Percentiles rank a stretch among this genome's conserved stretches.
These are phyloP conservation scores for Monosporascus sp. DNA, from an alignment of 2,329 filamentous ascomycete genomes.

Conservation along the genomic window DNA sequence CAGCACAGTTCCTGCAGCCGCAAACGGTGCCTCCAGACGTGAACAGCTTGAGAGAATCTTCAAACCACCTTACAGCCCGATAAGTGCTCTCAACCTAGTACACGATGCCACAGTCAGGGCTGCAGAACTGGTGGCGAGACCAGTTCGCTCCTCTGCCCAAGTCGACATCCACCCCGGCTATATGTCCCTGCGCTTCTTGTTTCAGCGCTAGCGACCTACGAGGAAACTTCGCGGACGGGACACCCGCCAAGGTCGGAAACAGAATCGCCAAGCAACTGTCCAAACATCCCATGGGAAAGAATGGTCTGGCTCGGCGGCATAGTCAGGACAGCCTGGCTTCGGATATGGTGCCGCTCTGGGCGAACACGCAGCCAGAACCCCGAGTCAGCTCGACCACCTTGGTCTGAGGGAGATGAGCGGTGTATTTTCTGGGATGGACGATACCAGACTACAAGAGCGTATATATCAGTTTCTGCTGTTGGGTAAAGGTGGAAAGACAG, in stretches of 20 bases:
- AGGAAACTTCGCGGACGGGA: constrained; percentile 3
- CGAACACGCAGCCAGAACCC: constrained; percentile 8
- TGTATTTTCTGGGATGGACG: too few species aligned
- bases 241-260: background rate
- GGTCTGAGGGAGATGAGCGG: background rate
- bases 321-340: constrained; percentile 20
- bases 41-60: too few species aligned
- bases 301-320: constrained; percentile 5
- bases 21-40: too few species aligned
- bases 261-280: constrained; percentile 7
- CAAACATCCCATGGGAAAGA: constrained; percentile 4
- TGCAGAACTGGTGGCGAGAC: constrained; percentile 19
- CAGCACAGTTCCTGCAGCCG: too few species aligned
- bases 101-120: constrained; percentile 13
- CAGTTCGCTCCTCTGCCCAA: constrained; percentile 16
- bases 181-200: constrained; percentile 22
- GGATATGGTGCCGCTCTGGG: constrained; percentile 18
- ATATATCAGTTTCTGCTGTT: too few species aligned
- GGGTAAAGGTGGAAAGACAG: too few species aligned
- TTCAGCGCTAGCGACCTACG: constrained; percentile 12
- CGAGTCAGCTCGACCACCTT: constrained; percentile 11
- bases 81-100: background rate
- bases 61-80: too few species aligned
- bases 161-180: constrained; percentile 8
- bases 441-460: too few species aligned